phyloP scores from a whole-genome alignment of 176 grass and related monocot genomes.

The Oryza brachyantha region DNA sequence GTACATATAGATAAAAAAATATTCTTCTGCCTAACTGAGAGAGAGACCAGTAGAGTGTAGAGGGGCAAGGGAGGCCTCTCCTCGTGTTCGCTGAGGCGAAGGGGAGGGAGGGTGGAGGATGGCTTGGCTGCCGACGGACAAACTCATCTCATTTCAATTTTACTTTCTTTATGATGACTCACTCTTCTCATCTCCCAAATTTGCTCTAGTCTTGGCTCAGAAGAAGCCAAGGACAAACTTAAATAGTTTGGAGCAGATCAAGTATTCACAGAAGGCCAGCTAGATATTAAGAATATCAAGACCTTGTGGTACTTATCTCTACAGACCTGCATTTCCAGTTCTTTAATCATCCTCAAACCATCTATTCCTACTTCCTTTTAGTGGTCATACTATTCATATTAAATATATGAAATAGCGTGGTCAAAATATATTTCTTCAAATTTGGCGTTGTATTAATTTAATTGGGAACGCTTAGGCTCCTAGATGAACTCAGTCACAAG shows the following conservation, averaged over 20 bases:
- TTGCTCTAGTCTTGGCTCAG: not conserved
- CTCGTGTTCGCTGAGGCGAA: too few relatives aligned
- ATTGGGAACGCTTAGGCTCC: not conserved
- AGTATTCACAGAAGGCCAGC: conserved; percentile 27
- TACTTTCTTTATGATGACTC: too few relatives aligned
- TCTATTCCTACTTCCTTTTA: not conserved
- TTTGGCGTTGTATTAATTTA: not conserved
- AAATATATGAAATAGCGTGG: not conserved
- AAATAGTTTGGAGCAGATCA: not conserved
- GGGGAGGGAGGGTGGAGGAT: too few relatives aligned
- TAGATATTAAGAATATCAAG: conserved; percentile 80
- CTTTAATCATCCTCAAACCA: not conserved
- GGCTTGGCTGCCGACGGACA: too few relatives aligned
- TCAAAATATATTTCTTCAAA: not conserved
- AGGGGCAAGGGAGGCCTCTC: too few relatives aligned
- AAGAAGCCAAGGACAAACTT: not conserved
- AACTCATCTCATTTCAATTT: too few relatives aligned
- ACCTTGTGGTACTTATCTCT: conserved; percentile 58
- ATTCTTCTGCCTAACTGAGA: too few relatives aligned
- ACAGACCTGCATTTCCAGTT: not conserved
- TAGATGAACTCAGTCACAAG: not conserved
- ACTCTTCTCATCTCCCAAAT: not conserved
- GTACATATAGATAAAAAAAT: too few relatives aligned
- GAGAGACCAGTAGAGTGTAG: too few relatives aligned
- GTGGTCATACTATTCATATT: not conserved